Conservation (phyloP, 805 yeast species). For the Spathaspora sp. region DNA sequence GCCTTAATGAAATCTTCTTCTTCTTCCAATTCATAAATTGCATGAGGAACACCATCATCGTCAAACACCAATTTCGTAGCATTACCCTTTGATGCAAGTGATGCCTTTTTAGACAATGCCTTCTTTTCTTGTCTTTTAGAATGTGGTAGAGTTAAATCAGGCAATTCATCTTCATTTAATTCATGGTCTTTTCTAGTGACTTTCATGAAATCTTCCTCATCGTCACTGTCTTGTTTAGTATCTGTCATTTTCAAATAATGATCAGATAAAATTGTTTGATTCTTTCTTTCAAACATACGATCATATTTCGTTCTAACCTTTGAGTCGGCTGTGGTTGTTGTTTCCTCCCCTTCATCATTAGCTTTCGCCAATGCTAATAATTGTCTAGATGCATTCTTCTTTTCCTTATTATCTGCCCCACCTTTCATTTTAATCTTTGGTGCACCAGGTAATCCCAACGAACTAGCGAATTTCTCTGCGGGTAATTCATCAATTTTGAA, state of each 20-base stretch:
- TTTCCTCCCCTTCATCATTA: constrained; percentile 56
- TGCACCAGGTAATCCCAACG: constrained; percentile 93
- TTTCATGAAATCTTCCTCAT: constrained; percentile 72
- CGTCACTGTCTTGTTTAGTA: constrained; percentile 32
- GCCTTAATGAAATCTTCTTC: constrained; percentile 83
- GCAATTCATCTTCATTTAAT: constrained; percentile 59
- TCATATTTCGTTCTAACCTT: constrained; percentile 84
- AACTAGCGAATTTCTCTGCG: constrained; percentile 77
- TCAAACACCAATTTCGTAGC: constrained; percentile 84
- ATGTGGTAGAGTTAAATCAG: constrained; percentile 57
- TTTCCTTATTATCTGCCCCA: constrained; percentile 55
- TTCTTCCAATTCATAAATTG: constrained; percentile 84
- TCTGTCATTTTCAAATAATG: constrained; percentile 77
- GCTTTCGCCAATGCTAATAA: constrained; percentile 52
- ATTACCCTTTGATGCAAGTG: constrained; percentile 56
- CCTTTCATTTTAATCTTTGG: constrained; percentile 80
- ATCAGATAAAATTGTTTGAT: constrained; percentile 87
- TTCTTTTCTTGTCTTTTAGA: constrained; percentile 84
- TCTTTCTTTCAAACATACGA: constrained; percentile 91
- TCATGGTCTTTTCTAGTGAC: constrained; percentile 78
- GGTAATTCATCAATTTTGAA: constrained; percentile 78
- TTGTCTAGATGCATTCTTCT: constrained; percentile 79
- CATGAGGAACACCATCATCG: constrained; percentile 91
- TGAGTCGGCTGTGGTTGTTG: constrained; percentile 1
- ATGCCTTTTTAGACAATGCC: constrained; percentile 81